Percentiles rank a stretch among this genome's conserved stretches.
Evolutionary conservation across 2,329 filamentous ascomycete genomes (phyloP).

Genomic region (Stromatinia cepivora): DNA sequence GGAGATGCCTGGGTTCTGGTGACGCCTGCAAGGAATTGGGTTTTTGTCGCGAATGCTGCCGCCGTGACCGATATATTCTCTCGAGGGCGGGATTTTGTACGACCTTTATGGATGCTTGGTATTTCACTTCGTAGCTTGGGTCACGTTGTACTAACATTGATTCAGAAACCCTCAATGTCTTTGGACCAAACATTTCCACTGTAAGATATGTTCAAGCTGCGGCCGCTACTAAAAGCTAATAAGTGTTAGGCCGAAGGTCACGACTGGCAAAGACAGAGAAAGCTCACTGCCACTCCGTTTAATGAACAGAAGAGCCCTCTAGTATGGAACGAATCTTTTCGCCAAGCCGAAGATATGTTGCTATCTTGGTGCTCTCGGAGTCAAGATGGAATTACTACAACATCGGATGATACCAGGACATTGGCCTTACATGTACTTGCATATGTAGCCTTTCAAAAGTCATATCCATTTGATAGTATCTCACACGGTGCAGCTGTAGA

Average conservation of each 20-base stretch:
- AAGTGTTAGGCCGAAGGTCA: conserved; percentile 14
- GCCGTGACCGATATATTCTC: conserved; percentile 14
- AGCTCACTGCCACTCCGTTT: conserved; percentile 45
- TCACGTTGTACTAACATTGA: background rate
- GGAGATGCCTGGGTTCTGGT: conserved; percentile 14
- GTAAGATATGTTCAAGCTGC: background rate
- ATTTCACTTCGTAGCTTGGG: background rate
- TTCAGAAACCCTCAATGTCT: conserved; percentile 11
- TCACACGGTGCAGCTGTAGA: background rate
- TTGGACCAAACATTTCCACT: conserved; percentile 14
- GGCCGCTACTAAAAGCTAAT: background rate
- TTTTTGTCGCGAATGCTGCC: conserved; percentile 10
- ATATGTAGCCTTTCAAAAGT: conserved; percentile 21
- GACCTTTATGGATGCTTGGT: conserved; percentile 17
- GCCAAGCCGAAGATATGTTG: conserved; percentile 34
- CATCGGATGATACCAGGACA: background rate
- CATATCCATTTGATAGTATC: conserved; percentile 10
- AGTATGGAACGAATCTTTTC: conserved; percentile 44
- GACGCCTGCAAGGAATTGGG: conserved; percentile 7
- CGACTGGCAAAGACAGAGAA: conserved; percentile 48
- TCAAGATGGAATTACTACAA: background rate
- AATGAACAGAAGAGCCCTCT: conserved; percentile 46
- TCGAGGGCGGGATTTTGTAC: background rate
- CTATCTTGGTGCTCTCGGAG: conserved; percentile 10
- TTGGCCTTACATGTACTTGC: conserved; percentile 25